Evolutionary conservation across 164 flowering plant species (phyloP).

Genomic region (Protea cynaroides): DNA sequence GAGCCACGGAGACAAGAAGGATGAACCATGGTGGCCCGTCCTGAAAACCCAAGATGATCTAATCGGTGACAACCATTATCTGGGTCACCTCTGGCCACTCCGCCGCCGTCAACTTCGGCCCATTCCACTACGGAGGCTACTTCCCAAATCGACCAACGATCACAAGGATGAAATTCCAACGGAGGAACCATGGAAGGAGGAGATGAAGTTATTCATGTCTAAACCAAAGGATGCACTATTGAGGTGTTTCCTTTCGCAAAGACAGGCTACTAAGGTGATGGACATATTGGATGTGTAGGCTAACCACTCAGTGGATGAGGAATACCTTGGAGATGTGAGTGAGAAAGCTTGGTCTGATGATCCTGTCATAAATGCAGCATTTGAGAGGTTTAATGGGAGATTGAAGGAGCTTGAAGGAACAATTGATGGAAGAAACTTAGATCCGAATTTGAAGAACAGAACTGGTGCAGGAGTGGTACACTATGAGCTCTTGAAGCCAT

Average conservation of each 20-base stretch:
- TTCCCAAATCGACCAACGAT: slow-evolving; percentile 72
- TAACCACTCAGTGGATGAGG: not conserved
- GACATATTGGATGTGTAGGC: not conserved
- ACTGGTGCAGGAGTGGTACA: too few relatives aligned
- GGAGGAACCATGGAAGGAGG: slow-evolving; percentile 36
- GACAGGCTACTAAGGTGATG: not conserved
- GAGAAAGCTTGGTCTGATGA: not conserved
- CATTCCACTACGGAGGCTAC: slow-evolving; percentile 58
- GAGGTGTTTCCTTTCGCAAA: not conserved
- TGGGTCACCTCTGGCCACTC: slow-evolving; percentile 80
- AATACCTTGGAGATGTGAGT: not conserved
- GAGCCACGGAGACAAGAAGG: too few relatives aligned
- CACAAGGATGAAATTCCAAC: slow-evolving; percentile 50
- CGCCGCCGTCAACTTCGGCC: slow-evolving; percentile 80
- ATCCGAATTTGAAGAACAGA: too few relatives aligned
- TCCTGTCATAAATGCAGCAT: too few relatives aligned
- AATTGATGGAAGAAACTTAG: too few relatives aligned
- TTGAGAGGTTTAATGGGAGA: too few relatives aligned
- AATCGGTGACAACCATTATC: slow-evolving; percentile 47
- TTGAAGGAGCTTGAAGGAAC: too few relatives aligned
- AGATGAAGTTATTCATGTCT: slow-evolving; percentile 12
- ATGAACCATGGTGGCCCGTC: too few relatives aligned
- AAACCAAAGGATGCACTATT: not conserved
- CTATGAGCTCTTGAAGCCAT: too few relatives aligned
- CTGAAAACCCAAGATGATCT: slow-evolving; percentile 40